Conservation (phyloP, 1,139 yeast genomes). For the Geotrichum europaeum region DNA sequence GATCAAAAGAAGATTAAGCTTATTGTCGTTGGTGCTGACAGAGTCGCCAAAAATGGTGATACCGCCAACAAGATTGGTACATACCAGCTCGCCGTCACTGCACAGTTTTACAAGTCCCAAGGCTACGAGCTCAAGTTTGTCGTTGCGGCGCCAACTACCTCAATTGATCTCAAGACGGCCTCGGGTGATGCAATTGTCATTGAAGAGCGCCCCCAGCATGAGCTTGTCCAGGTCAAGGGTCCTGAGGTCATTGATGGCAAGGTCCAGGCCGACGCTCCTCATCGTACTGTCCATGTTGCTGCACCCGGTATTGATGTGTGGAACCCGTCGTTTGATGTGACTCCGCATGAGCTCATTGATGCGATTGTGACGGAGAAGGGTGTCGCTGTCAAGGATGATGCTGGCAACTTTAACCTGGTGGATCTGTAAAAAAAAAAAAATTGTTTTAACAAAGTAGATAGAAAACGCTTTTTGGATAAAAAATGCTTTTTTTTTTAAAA, state of each 20-base stretch:
- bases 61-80: constrained; percentile 98
- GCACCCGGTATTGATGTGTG: constrained; percentile 82
- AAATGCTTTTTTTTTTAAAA: no score
- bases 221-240: constrained; percentile 73
- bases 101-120: constrained; percentile 34
- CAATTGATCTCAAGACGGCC: constrained; percentile 64
- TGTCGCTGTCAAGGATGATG: constrained; percentile 35
- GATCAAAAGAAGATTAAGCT: constrained; percentile 62
- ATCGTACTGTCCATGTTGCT: constrained; percentile 59
- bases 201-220: constrained; percentile 80
- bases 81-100: constrained; percentile 72
- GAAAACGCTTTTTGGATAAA: not conserved
- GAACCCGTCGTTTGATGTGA: constrained; percentile 96
- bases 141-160: constrained; percentile 93
- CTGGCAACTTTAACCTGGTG: constrained; percentile 31
- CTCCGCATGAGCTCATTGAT: constrained; percentile 76
- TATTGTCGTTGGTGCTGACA: constrained; percentile 96
- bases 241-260: constrained; percentile 41
- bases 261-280: constrained; percentile 28
- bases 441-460: not conserved
- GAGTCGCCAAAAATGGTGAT: constrained; percentile 83
- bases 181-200: constrained; percentile 72
- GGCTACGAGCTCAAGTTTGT: constrained; percentile 60
- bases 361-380: constrained; percentile 81
- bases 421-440: constrained; percentile 11